phyloP scores from a whole-genome alignment of 169 alveolate species.

The Gregarina niphandrodes region DNA sequence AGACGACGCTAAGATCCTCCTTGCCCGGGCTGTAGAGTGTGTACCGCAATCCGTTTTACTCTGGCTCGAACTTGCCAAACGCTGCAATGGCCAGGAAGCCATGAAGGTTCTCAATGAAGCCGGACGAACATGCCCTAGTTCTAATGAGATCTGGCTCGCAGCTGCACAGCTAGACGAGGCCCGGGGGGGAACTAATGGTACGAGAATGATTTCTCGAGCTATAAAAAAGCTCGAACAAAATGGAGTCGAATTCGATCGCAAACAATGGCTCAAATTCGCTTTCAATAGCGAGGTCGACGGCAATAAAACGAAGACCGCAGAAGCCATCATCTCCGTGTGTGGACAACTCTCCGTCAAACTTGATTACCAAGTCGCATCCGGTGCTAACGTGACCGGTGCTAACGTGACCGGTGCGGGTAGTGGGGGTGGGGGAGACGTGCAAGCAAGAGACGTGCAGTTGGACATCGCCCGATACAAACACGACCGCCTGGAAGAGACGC shows the following conservation, averaged over 20 bases:
- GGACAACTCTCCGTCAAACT: background rate
- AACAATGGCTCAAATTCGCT: slow-evolving; percentile 70
- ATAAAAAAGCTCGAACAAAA: slow-evolving; percentile 45
- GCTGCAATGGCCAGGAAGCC: slow-evolving; percentile 83
- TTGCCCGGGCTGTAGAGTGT: slow-evolving; percentile 90
- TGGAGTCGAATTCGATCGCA: slow-evolving; percentile 46
- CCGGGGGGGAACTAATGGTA: slow-evolving; percentile 27
- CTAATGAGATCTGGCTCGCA: slow-evolving; percentile 73
- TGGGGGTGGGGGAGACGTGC: background rate
- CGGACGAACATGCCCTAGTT: slow-evolving; percentile 76
- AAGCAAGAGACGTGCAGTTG: background rate
- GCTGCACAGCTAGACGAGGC: slow-evolving; percentile 92
- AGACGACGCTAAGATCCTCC: slow-evolving; percentile 66
- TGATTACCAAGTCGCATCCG: background rate
- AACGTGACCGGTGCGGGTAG: background rate
- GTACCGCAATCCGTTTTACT: slow-evolving; percentile 82
- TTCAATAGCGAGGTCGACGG: slow-evolving; percentile 46
- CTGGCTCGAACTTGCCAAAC: slow-evolving; percentile 91
- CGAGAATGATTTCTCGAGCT: slow-evolving; percentile 48
- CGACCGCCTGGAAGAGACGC: too few relatives aligned
- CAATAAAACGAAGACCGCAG: background rate
- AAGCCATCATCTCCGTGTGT: background rate
- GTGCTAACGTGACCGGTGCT: background rate
- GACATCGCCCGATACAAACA: background rate
- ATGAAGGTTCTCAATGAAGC: slow-evolving; percentile 75